Percentiles rank a stretch among this genome's conserved stretches.
Evolutionary conservation across 148 eudicot genomes (phyloP).

Genomic region (Tetragonia tetragonoides): DNA sequence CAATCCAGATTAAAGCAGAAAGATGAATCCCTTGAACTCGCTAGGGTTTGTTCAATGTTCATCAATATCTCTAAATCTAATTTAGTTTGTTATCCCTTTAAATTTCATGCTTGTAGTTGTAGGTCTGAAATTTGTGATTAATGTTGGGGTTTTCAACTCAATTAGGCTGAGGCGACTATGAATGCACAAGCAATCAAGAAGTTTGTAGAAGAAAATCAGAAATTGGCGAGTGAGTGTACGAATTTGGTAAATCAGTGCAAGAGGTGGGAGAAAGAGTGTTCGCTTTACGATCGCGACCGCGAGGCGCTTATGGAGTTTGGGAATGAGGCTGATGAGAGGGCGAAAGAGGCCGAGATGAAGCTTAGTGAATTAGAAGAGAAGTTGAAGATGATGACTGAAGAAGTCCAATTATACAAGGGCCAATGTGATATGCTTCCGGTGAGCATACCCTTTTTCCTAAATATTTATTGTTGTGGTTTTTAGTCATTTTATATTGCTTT

Average conservation of each 20-base stretch:
- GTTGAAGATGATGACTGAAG: conserved; percentile 43
- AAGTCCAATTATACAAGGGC: conserved; percentile 46
- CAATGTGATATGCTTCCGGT: conserved; percentile 50
- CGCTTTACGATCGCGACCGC: conserved; percentile 74
- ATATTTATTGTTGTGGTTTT: too few relatives aligned
- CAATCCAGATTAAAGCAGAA: conserved; percentile 51
- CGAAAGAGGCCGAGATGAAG: conserved; percentile 64
- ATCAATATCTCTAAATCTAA: neutral
- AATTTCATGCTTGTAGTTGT: neutral
- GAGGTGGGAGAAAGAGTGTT: conserved; percentile 77
- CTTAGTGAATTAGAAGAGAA: conserved; percentile 59
- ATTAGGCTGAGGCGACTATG: conserved; percentile 77
- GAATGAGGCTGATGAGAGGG: conserved; percentile 84
- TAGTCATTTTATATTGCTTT: neutral
- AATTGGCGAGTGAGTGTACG: conserved; percentile 68
- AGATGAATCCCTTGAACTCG: conserved; percentile 52
- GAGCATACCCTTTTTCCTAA: conserved; percentile 16
- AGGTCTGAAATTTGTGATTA: neutral
- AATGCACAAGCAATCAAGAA: conserved; percentile 84
- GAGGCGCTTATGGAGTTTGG: conserved; percentile 95
- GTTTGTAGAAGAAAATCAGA: conserved; percentile 89
- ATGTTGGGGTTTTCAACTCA: neutral
- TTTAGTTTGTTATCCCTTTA: neutral
- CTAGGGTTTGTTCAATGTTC: conserved; percentile 66
- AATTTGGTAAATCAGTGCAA: conserved; percentile 53